phyloP scores from a whole-genome alignment of 2,329 filamentous ascomycete species.

The Scedosporium boydii region DNA sequence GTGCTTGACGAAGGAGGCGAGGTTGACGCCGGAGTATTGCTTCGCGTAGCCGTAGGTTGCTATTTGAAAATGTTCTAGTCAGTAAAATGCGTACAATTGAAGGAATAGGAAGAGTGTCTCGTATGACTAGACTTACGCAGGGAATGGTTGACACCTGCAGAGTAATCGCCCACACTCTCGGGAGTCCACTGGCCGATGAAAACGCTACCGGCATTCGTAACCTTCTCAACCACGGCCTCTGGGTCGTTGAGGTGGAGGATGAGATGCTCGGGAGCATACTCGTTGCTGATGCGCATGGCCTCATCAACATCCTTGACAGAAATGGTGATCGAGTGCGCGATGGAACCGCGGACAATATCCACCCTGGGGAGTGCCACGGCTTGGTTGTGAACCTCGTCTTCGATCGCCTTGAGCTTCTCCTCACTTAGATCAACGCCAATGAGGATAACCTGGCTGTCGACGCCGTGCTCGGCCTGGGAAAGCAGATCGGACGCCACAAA shows the following conservation, averaged over 20 bases:
- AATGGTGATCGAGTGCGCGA: slow-evolving; percentile 85
- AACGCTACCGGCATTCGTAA: slow-evolving; percentile 90
- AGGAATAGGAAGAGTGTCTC: not conserved
- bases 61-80: slow-evolving; percentile 26
- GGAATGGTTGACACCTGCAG: slow-evolving; percentile 94
- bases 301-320: slow-evolving; percentile 60
- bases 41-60: slow-evolving; percentile 97
- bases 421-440: slow-evolving; percentile 76
- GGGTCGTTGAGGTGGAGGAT: slow-evolving; percentile 83
- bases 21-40: slow-evolving; percentile 95
- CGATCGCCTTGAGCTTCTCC: slow-evolving; percentile 67
- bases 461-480: slow-evolving; percentile 92
- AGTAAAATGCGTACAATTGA: not conserved
- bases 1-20: slow-evolving; percentile 94
- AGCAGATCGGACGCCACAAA: slow-evolving; percentile 94
- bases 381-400: slow-evolving; percentile 83
- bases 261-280: slow-evolving; percentile 92
- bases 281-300: slow-evolving; percentile 76
- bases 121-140: slow-evolving; percentile 61
- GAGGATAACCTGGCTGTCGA: slow-evolving; percentile 89
- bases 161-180: slow-evolving; percentile 96
- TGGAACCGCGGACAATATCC: slow-evolving; percentile 83
- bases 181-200: slow-evolving; percentile 96
- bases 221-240: slow-evolving; percentile 61
- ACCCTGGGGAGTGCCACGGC: slow-evolving; percentile 80